Percentiles rank a stretch among this genome's conserved stretches.
phyloP scores from a whole-genome alignment of 805 yeast species.

The Brettanomyces anomalus region DNA sequence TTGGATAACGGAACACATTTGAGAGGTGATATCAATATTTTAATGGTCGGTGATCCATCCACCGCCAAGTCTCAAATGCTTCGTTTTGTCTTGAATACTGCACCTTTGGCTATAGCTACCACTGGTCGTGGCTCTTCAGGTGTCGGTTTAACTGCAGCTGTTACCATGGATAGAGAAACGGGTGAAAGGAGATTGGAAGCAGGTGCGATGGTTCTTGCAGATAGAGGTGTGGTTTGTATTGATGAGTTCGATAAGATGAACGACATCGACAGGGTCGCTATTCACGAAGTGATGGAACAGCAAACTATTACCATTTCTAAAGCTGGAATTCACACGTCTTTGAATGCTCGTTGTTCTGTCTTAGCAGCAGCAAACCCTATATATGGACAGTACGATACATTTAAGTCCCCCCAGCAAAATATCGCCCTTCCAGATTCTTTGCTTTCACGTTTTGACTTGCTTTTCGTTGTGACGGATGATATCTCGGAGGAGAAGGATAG shows the following conservation, averaged over 20 bases:
- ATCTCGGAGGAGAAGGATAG: constrained; percentile 80
- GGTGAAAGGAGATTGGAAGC: constrained; percentile 96
- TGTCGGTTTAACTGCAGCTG: constrained; percentile 99
- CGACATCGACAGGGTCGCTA: constrained; percentile 93
- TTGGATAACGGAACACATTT: constrained; percentile 91
- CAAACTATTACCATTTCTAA: constrained; percentile 97
- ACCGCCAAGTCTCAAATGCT: constrained; percentile 96
- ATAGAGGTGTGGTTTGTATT: constrained; percentile 94
- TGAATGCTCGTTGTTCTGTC: constrained; percentile 94
- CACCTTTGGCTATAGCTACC: constrained; percentile 91
- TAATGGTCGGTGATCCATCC: constrained; percentile 98
- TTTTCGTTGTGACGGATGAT: constrained; percentile 94
- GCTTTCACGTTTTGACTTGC: constrained; percentile 90
- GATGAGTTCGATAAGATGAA: constrained; percentile 99
- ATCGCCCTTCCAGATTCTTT: constrained; percentile 96
- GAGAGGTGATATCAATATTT: constrained; percentile 93
- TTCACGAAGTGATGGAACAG: constrained; percentile 99
- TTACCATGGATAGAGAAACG: constrained; percentile 90
- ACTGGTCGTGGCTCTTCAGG: constrained; percentile 99
- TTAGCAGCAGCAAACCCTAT: constrained; percentile 98
- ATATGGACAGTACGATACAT: constrained; percentile 92
- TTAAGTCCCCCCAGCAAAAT: constrained; percentile 92
- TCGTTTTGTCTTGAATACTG: constrained; percentile 90
- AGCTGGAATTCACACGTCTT: constrained; percentile 95
- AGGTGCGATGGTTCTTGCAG: constrained; percentile 99